Conservation (phyloP, 1,284 basidiomycete species). For the Mycosarcoma mackinlayi region DNA sequence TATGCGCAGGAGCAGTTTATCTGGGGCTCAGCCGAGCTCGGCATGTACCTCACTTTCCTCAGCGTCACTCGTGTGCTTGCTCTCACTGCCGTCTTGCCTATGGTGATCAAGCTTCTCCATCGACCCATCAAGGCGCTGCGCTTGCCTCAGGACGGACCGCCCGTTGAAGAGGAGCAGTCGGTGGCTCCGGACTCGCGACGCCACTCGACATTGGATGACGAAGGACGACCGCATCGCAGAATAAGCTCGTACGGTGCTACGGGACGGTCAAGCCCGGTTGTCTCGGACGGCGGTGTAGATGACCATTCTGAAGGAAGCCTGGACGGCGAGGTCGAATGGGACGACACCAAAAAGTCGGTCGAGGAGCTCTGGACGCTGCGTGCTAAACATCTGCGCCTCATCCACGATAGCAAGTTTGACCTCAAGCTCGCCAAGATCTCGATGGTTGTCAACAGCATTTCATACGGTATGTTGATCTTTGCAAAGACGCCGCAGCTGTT, state of each 20-base stretch:
- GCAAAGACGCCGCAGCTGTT: constrained; percentile 33
- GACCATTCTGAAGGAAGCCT: constrained; percentile 6
- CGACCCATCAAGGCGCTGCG: constrained; percentile 48
- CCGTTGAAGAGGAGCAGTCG: constrained; percentile 31
- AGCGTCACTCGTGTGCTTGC: constrained; percentile 58
- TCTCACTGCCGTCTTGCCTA: constrained; percentile 58
- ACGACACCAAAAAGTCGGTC: constrained; percentile 39
- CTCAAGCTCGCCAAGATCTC: constrained; percentile 50
- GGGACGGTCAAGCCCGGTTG: constrained; percentile 1
- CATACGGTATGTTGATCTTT: constrained; percentile 43
- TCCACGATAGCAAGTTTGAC: constrained; percentile 67
- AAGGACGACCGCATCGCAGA: constrained; percentile 28
- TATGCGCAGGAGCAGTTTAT: constrained; percentile 62
- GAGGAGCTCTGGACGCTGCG: constrained; percentile 65
- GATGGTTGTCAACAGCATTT: constrained; percentile 29
- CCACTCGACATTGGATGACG: constrained; percentile 42
- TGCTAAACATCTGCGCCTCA: constrained; percentile 60
- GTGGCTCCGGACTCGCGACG: constrained; percentile 28
- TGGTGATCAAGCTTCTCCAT: constrained; percentile 60
- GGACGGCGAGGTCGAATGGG: constrained; percentile 30
- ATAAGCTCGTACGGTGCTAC: constrained; percentile 28
- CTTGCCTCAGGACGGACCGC: constrained; percentile 45
- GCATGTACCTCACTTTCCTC: constrained; percentile 60
- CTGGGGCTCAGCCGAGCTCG: constrained; percentile 62
- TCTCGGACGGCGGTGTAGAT: constrained; percentile 2